phyloP scores from a whole-genome alignment of 805 yeast genomes.

The Diddensiella transvaalensis region DNA sequence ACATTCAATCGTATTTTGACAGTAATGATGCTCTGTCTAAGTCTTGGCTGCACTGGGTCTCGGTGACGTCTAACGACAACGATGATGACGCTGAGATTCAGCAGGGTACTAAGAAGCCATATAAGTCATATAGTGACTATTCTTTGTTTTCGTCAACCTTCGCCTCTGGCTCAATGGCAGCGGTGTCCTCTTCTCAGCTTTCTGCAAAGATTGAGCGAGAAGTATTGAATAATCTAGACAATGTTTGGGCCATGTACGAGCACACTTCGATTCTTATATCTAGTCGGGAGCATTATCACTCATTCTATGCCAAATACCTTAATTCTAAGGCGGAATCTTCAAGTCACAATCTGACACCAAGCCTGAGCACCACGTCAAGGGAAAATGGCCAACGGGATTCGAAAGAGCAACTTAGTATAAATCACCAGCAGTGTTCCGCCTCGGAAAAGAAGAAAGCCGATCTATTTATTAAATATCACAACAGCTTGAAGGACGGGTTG shows the following conservation, averaged over 20 bases:
- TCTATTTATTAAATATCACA: slow-evolving; percentile 22
- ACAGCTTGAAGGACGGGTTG: slow-evolving; percentile 23
- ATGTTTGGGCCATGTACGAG: slow-evolving; percentile 20
- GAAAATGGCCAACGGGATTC: neutral
- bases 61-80: slow-evolving; percentile 12
- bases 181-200: slow-evolving; percentile 17
- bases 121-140: slow-evolving; percentile 15
- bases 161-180: slow-evolving; percentile 17
- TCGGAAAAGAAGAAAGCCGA: slow-evolving; percentile 21
- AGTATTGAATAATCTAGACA: slow-evolving; percentile 19
- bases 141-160: slow-evolving; percentile 20
- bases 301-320: slow-evolving; percentile 22
- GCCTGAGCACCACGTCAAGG: neutral
- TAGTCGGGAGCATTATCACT: slow-evolving; percentile 19
- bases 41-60: slow-evolving; percentile 21
- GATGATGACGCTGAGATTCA: neutral
- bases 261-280: slow-evolving; percentile 17
- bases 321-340: slow-evolving; percentile 9
- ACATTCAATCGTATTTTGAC: slow-evolving; percentile 21
- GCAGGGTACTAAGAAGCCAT: neutral
- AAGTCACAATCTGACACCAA: neutral
- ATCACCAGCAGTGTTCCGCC: slow-evolving; percentile 10
- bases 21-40: slow-evolving; percentile 19
- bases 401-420: neutral
- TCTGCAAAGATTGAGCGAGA: slow-evolving; percentile 17